These are phyloP conservation scores for Sedum album DNA, from an alignment of 164 flowering plant species.

Conservation along the genomic window DNA sequence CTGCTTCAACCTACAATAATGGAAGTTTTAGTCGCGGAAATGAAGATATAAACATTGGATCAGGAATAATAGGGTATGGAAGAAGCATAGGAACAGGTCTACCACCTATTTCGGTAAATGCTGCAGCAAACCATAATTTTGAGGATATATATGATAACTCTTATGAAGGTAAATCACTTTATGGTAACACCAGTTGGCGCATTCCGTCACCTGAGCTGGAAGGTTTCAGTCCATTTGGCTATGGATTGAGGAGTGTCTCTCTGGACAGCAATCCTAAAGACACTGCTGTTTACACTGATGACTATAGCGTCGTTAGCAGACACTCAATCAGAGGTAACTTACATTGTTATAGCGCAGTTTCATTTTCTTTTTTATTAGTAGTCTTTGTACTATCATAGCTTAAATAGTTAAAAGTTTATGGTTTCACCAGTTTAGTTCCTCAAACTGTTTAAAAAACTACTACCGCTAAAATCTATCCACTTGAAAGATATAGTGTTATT, in stretches of 20 bases:
- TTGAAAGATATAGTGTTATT: too few species aligned
- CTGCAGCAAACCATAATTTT: slow-evolving; percentile 21
- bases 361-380: too few species aligned
- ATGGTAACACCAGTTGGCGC: slow-evolving; percentile 34
- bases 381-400: too few species aligned
- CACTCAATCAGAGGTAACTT: too few species aligned
- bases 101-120: slow-evolving; percentile 21
- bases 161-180: slow-evolving; percentile 23
- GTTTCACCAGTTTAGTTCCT: too few species aligned
- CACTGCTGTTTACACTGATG: slow-evolving; percentile 25
- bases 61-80: slow-evolving; percentile 26
- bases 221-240: slow-evolving; percentile 29
- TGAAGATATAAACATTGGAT: slow-evolving; percentile 22
- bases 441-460: too few species aligned
- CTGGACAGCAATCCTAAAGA: slow-evolving; percentile 23
- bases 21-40: slow-evolving; percentile 14
- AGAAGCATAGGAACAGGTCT: slow-evolving; percentile 20
- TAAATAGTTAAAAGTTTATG: too few species aligned
- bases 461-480: too few species aligned
- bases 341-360: too few species aligned
- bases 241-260: slow-evolving; percentile 41
- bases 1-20: slow-evolving; percentile 16
- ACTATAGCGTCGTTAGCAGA: too few species aligned
- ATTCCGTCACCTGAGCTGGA: slow-evolving; percentile 29
- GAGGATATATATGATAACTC: slow-evolving; percentile 32